These are phyloP conservation scores for Aspergillus pseudoterreus DNA, from an alignment of 2,329 filamentous ascomycete genomes.

Conservation along the genomic window DNA sequence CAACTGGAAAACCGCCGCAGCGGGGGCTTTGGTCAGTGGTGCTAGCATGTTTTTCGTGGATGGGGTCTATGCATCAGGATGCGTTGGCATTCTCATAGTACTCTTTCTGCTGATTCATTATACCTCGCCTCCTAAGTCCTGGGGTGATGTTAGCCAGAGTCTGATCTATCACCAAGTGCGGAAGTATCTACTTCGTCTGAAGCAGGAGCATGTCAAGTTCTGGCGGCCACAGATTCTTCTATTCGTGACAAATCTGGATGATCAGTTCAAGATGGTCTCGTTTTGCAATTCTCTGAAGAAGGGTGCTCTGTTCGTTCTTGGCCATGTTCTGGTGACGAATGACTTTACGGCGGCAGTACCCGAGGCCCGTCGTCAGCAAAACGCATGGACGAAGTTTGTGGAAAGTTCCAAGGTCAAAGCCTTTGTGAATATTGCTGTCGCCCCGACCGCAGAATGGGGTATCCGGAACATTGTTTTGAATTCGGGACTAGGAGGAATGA, in stretches of 20 bases:
- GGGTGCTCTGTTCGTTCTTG: constrained; percentile 77
- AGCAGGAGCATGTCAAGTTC: constrained; percentile 87
- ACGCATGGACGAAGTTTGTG: constrained; percentile 81
- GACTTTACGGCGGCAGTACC: constrained; percentile 76
- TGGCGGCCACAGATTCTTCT: constrained; percentile 87
- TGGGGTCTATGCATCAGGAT: constrained; percentile 71
- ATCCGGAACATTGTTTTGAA: constrained; percentile 77
- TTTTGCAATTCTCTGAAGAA: constrained; percentile 93
- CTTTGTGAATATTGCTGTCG: constrained; percentile 82
- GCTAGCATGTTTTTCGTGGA: constrained; percentile 89
- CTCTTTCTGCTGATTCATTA: constrained; percentile 84
- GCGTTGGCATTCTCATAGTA: constrained; percentile 68
- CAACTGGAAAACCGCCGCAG: constrained; percentile 75
- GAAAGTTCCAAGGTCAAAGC: constrained; percentile 84
- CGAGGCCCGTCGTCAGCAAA: constrained; percentile 76
- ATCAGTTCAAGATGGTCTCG: constrained; percentile 77
- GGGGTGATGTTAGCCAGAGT: constrained; percentile 87
- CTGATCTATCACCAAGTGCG: constrained; percentile 85
- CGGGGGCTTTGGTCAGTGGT: constrained; percentile 71
- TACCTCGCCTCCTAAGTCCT: constrained; percentile 76
- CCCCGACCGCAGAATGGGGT: constrained; percentile 79
- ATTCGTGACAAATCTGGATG: constrained; percentile 76
- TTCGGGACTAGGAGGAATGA: constrained; percentile 80
- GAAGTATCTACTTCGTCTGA: constrained; percentile 79
- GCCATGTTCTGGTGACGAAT: constrained; percentile 81